Evolutionary conservation across 352 stramenopile species (phyloP), one percentile per base, ranked within the genome.

Genomic region (Globisporangium echinulatum): DNA sequence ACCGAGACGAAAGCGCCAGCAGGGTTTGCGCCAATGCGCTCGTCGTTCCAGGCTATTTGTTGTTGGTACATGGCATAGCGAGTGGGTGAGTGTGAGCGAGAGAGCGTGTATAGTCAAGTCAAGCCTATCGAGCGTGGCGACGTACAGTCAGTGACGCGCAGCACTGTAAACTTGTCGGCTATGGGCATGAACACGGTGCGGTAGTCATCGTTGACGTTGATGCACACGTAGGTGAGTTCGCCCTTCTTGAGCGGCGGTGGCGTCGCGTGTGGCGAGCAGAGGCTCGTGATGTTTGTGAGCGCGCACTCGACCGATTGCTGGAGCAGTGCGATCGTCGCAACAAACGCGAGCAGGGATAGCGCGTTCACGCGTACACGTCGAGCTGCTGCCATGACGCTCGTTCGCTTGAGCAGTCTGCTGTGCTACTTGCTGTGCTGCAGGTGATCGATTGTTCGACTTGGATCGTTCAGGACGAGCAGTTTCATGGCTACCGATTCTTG

Each of bases 131-230:
- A 33, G 13, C n/a, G 5, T 15, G 14, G 19, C 5, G 19, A 49
- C 77, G 49, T 74, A 92, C 83, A 90, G 63, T 90, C 76, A 7
- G 71, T 77, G 54, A 92, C 67, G 58, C 81, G 79, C 19, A 92
- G 64, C 47, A 90, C 81, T 8, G 82, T 89, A 68, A 89, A 92
- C 48, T 89, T 77, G 56, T 92, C 83, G 9, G 77, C 79, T 1
- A 87, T 60, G 3, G 83, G 83, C 40, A 75, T 89, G 72, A 92
- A 92, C 11, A 92, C 70, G 3, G 75, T 77, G 60, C 83, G 81
- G 57, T 85, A 89, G 54, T 80, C 59, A 52, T 87, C 72, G 55
- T 91, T 92, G 53, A 91, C 71, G 61, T 92, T 92, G 60, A 91
- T 62, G 58, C 83, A 92, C 14, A 92, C 72, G 51, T 86, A 90